Percentiles rank a stretch among this genome's conserved stretches.
Conservation (phyloP, 2,329 filamentous ascomycete genomes). For the Knoxdaviesia capensis region DNA sequence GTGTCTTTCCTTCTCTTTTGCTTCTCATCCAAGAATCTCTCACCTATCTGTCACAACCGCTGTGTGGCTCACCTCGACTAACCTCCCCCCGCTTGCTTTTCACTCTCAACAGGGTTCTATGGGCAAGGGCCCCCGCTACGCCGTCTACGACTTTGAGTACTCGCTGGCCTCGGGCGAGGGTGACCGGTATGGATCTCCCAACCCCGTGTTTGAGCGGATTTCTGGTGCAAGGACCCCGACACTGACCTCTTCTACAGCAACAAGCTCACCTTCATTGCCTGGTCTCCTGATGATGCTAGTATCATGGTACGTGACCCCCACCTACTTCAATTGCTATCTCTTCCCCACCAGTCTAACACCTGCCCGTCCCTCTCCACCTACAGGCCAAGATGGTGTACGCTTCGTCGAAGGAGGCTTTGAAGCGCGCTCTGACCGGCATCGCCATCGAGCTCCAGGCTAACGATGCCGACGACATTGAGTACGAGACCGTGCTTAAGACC, state of each 20-base stretch:
- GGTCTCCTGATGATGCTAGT: slow-evolving; percentile 64
- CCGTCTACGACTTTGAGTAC: slow-evolving; percentile 73
- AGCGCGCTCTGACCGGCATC: slow-evolving; percentile 57
- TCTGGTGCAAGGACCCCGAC: slow-evolving; percentile 4
- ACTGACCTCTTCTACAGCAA: slow-evolving; percentile 25
- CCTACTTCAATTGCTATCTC: not conserved
- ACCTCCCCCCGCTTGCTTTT: not conserved
- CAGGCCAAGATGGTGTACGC: slow-evolving; percentile 83
- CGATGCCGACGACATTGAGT: slow-evolving; percentile 66
- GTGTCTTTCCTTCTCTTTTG: slow-evolving; percentile 9
- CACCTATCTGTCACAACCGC: not conserved
- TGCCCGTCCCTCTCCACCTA: slow-evolving; percentile 1
- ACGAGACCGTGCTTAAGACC: slow-evolving; percentile 45
- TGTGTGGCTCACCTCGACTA: not conserved
- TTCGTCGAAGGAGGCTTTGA: slow-evolving; percentile 71
- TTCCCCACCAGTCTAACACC: not conserved
- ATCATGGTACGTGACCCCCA: slow-evolving; percentile 40
- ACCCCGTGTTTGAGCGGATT: not conserved
- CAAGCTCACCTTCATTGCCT: slow-evolving; percentile 64
- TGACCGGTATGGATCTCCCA: slow-evolving; percentile 29
- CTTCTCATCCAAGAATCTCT: not conserved
- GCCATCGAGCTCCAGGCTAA: slow-evolving; percentile 67
- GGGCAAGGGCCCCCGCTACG: slow-evolving; percentile 58
- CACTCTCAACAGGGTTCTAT: slow-evolving; percentile 24
- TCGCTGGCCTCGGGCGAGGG: slow-evolving; percentile 52